Base-by-base conservation (phyloP, 2,329 filamentous ascomycete species). In the Fusarium albidum region DNA sequence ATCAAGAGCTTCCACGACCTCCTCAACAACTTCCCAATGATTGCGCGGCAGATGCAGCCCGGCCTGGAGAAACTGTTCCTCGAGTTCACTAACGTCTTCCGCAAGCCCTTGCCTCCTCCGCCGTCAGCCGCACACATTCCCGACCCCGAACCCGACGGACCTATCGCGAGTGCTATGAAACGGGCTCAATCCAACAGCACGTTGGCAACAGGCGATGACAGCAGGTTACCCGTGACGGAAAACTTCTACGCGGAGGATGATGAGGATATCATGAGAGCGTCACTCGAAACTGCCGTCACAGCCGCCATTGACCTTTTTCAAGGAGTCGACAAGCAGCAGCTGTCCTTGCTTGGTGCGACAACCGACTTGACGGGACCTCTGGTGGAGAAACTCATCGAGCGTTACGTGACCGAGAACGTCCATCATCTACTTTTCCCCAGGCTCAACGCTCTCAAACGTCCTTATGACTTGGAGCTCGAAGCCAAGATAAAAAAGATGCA, bases 301-400 rank as follows among this genome's bases (percentile, higher is more conserved):
- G 85, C 90, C 9, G 95, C 93, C 0, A 98, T 99, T 62, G 95
- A 99, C 68, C 81, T 98, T 1, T 99, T 99, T 63, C 94, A 98
- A 67, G 87, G 88, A 54, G 94, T 99, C 6, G 95, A 99, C 71
- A 96, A 96, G 71, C 91, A 96, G 67, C 95, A 98, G 67, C 79
- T 99, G 25, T 97, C 94, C 4, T 81, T 96, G 29, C 81, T 99
- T 5, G 95, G 93, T 14, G 91, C 93, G 5, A 96, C 92, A 2
- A 99, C 96, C 3, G 92, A 97, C 69, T 77, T 99, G 44, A 98
- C 95, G 0, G 94, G 95, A 0, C 91, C 93, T 2, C 77, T 96
- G 9, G 93, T 99, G 2, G 96, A 99, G 75, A 87, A 91, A 56
- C 81, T 99, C 66, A 97, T 99, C 61, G 95, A 99, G 73, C 88